Percentiles rank a stretch among this genome's conserved stretches.
Conservation (phyloP, 495 filamentous ascomycete genomes). For the Letharia columbiana region DNA sequence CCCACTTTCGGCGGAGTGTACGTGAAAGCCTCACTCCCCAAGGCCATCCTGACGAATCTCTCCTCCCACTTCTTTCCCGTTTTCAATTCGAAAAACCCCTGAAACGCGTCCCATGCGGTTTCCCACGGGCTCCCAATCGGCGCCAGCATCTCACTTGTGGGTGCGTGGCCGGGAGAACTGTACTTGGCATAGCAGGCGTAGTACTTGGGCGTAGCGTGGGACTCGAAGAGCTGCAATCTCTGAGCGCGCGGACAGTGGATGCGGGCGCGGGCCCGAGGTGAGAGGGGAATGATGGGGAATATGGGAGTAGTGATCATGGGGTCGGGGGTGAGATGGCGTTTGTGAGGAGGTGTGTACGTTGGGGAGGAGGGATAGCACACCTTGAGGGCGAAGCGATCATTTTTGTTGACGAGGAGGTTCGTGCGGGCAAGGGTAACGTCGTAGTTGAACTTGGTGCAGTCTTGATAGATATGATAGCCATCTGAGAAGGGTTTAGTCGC, state of each 20-base stretch:
- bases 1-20: constrained; percentile 12
- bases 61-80: constrained; percentile 50
- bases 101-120: constrained; percentile 40
- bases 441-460: constrained; percentile 41
- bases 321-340: not conserved
- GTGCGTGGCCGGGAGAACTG: constrained; percentile 27
- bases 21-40: constrained; percentile 6
- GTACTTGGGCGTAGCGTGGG: constrained; percentile 35
- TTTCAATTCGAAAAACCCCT: constrained; percentile 47
- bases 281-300: constrained; percentile 1
- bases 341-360: constrained; percentile 6
- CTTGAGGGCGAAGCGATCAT: constrained; percentile 34
- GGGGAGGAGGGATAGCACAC: constrained; percentile 22
- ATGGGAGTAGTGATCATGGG: constrained; percentile 11
- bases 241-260: constrained; percentile 17
- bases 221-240: constrained; percentile 44
- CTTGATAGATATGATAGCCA: constrained; percentile 41
- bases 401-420: constrained; percentile 32
- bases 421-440: constrained; percentile 39
- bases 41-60: constrained; percentile 23
- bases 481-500: constrained; percentile 19
- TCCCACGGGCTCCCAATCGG: constrained; percentile 29
- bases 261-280: constrained; percentile 10
- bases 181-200: constrained; percentile 40
- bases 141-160: constrained; percentile 28